Evolutionary conservation across 2,329 filamentous ascomycete genomes (phyloP).

Genomic region (Hypoxylon rubiginosum): DNA sequence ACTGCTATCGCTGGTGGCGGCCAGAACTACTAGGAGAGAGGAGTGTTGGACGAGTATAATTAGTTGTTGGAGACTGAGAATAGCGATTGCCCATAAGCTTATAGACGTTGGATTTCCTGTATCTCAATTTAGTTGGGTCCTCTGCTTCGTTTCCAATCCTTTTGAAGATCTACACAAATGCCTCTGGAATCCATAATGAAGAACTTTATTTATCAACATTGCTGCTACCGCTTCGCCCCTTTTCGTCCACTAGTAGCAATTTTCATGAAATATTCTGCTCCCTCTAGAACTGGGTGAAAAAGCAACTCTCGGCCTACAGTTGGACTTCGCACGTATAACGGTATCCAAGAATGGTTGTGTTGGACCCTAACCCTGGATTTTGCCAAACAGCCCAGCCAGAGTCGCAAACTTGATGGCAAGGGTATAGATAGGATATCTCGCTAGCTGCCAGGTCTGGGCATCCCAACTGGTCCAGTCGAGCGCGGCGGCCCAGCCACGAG

Average conservation of each 20-base stretch:
- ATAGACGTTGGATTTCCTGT: constrained; percentile 27
- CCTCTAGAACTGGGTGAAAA: not conserved
- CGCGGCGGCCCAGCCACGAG: constrained; percentile 41
- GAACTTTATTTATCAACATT: not conserved
- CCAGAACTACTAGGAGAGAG: constrained; percentile 26
- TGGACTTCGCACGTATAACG: not conserved
- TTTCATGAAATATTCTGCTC: not conserved
- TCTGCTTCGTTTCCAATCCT: not conserved
- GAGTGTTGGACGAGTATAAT: not conserved
- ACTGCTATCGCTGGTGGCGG: constrained; percentile 48
- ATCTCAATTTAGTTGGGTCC: constrained; percentile 7
- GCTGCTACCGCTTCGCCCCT: not conserved
- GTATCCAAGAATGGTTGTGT: not conserved
- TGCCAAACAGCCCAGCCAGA: constrained; percentile 40
- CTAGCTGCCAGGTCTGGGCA: constrained; percentile 31
- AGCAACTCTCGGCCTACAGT: not conserved
- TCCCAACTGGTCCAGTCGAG: constrained; percentile 35
- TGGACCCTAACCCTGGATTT: constrained; percentile 36
- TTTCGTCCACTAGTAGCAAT: not conserved
- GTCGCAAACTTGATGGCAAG: constrained; percentile 42
- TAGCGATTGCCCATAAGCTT: not conserved
- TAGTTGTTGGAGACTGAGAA: not conserved
- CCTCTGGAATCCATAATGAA: not conserved
- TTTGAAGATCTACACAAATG: not conserved
- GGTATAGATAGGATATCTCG: constrained; percentile 34